Base-by-base conservation (phyloP, 2,329 filamentous ascomycete species). In the Penicillium sp. region DNA sequence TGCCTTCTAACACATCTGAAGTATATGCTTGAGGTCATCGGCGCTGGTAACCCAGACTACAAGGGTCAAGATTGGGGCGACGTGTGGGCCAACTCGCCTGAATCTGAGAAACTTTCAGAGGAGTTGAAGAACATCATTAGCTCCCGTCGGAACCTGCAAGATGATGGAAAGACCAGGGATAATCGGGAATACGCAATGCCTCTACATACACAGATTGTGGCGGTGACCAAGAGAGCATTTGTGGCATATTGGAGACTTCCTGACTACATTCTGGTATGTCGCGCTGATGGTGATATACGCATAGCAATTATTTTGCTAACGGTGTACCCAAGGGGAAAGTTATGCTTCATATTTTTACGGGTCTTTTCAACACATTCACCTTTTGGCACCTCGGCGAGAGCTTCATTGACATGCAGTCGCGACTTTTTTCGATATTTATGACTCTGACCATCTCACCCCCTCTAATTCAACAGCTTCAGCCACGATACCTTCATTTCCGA, bases 1-100 rank as follows among this genome's bases (percentile, higher is more conserved):
- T 5, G 5, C 10, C 16, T n/a, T n/a, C 18, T 39, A 6, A 38
- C 35, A 37, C 16, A 20, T 8, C 1, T 70, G 1, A 8, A 93
- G 71, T 93, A 86, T 69, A 91, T 93, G 87, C 80, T 94, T 7
- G 87, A 93, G 42, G 77, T 74, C 18, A 78, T 85, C 28, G 82
- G 82, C 5, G 82, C 80, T 7, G 81, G 80, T 5, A 76, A 81
- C 42, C 80, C 81, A 8, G 77, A 81, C 46, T 78, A 81, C 40
- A 69, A 73, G 6, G 78, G 77, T 1, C 72, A 81, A 47, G 80
- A 86, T 56, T 86, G 82, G 82, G 75, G 70, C 1, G 74, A 82
- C 27, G 73, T 79, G 0, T 86, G 83, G 83, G 69, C 68, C 2
- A 59, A 71, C 1, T 83, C 79, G 0, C 61, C 69, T 0, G 73